phyloP scores from a whole-genome alignment of 169 alveolate species.

The Cryptosporidium ryanae region DNA sequence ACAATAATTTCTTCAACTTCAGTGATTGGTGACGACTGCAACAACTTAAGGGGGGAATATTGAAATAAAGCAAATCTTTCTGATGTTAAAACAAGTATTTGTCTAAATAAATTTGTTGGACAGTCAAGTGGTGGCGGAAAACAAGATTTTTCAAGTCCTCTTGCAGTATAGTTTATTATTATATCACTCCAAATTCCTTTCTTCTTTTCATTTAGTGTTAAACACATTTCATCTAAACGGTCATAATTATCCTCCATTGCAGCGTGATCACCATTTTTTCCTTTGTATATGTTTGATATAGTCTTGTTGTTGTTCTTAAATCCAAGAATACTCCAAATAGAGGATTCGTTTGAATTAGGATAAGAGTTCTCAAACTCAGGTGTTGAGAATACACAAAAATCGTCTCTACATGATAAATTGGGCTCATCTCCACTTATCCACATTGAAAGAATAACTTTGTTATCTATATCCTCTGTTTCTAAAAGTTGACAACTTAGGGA shows the following conservation, averaged over 20 bases:
- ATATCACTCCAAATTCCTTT: slow-evolving; percentile 68
- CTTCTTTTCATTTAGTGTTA: slow-evolving; percentile 43
- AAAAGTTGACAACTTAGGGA: neutral
- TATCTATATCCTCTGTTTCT: slow-evolving; percentile 2
- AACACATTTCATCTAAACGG: slow-evolving; percentile 48
- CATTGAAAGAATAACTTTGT: slow-evolving; percentile 35
- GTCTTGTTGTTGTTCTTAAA: slow-evolving; percentile 13
- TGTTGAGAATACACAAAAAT: slow-evolving; percentile 64
- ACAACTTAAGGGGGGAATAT: slow-evolving; percentile 52
- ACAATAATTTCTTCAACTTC: slow-evolving; percentile 52
- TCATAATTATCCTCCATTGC: slow-evolving; percentile 69
- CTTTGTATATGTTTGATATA: slow-evolving; percentile 36
- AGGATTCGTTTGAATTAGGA: neutral
- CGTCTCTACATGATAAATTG: slow-evolving; percentile 60
- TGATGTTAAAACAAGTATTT: slow-evolving; percentile 63
- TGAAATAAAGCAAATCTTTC: slow-evolving; percentile 70
- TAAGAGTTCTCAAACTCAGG: slow-evolving; percentile 41
- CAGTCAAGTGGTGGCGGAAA: slow-evolving; percentile 75
- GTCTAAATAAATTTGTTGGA: slow-evolving; percentile 56
- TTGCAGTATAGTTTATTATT: slow-evolving; percentile 58
- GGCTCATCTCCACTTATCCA: slow-evolving; percentile 64
- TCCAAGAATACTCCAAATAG: slow-evolving; percentile 70
- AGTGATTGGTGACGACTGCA: slow-evolving; percentile 59
- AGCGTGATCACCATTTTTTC: slow-evolving; percentile 71
- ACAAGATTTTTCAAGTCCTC: slow-evolving; percentile 71